Percentiles rank a stretch among this genome's conserved stretches.
These are phyloP conservation scores for Skeletonema potamos DNA, from an alignment of 108 stramenopile genomes.

Conservation along the genomic window DNA sequence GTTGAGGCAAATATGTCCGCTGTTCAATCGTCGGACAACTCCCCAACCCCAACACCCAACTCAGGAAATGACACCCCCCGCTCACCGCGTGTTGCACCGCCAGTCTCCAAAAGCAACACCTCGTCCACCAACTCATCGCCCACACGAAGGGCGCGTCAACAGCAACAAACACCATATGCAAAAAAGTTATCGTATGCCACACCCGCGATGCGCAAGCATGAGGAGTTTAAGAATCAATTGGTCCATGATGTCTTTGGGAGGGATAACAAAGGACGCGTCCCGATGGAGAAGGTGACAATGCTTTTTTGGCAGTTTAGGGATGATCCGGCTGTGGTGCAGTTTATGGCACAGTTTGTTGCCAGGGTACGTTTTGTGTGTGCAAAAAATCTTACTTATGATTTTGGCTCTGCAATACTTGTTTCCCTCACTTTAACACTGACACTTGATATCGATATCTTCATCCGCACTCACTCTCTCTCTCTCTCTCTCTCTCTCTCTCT, in stretches of 20 bases:
- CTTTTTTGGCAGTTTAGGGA: conserved; percentile 95
- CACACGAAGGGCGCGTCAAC: not conserved
- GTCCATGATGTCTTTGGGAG: conserved; percentile 85
- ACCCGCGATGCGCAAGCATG: conserved; percentile 20
- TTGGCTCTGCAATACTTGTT: not conserved
- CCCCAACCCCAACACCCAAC: too few species aligned
- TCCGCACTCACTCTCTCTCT: too few species aligned
- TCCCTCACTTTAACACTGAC: not conserved
- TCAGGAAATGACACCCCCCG: too few species aligned
- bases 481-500: too few species aligned
- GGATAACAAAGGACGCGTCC: conserved; percentile 66
- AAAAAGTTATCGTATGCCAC: not conserved
- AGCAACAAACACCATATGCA: not conserved
- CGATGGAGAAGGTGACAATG: conserved; percentile 96
- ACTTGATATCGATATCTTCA: not conserved
- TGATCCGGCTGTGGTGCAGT: conserved; percentile 88
- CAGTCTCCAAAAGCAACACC: too few species aligned
- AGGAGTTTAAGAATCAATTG: conserved; percentile 58
- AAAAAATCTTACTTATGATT: not conserved
- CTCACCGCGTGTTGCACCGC: too few species aligned
- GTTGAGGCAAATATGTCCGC: too few species aligned
- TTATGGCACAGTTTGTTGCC: conserved; percentile 91
- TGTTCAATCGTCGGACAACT: too few species aligned
- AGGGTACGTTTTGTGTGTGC: conserved; percentile 55
- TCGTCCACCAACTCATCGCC: too few species aligned